Evolutionary conservation across 2,329 filamentous ascomycete genomes (phyloP).

Genomic region (Aureobasidium subglaciale): DNA sequence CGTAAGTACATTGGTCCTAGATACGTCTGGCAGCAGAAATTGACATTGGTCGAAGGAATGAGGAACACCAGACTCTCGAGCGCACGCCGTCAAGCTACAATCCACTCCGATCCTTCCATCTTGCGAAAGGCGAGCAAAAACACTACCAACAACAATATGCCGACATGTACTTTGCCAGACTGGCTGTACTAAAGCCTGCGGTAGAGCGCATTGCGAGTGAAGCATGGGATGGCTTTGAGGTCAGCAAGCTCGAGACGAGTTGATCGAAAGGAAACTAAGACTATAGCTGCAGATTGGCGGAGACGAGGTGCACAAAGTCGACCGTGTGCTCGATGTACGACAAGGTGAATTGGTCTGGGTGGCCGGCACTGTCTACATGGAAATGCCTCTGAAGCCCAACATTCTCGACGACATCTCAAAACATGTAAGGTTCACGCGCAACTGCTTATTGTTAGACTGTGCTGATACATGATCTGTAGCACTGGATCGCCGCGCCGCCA

Average conservation of each 20-base stretch:
- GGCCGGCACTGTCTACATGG: slow-evolving; percentile 90
- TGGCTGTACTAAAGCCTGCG: slow-evolving; percentile 77
- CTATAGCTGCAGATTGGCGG: slow-evolving; percentile 53
- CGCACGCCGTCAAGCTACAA: slow-evolving; percentile 60
- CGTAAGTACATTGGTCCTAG: slow-evolving; percentile 1
- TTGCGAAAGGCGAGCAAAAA: slow-evolving; percentile 55
- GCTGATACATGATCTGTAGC: slow-evolving; percentile 44
- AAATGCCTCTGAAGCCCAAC: slow-evolving; percentile 92
- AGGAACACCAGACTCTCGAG: slow-evolving; percentile 32
- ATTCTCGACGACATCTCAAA: slow-evolving; percentile 92
- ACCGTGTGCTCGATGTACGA: slow-evolving; percentile 87
- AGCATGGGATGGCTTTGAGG: slow-evolving; percentile 68
- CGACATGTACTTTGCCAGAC: slow-evolving; percentile 93
- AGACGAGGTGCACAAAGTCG: slow-evolving; percentile 67
- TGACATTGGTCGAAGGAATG: neutral
- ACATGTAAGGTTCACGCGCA: slow-evolving; percentile 55
- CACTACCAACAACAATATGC: slow-evolving; percentile 94
- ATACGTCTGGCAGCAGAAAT: neutral
- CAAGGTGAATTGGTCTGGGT: slow-evolving; percentile 97
- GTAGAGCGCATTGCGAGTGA: slow-evolving; percentile 68
- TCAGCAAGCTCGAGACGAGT: slow-evolving; percentile 25
- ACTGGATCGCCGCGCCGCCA: slow-evolving; percentile 81
- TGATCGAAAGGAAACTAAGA: neutral
- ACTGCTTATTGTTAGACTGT: neutral
- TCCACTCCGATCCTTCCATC: slow-evolving; percentile 65